Evolutionary conservation across 2,329 filamentous ascomycete genomes (phyloP), one percentile per base, ranked within the genome.

Genomic region (Colletotrichum acutatum): DNA sequence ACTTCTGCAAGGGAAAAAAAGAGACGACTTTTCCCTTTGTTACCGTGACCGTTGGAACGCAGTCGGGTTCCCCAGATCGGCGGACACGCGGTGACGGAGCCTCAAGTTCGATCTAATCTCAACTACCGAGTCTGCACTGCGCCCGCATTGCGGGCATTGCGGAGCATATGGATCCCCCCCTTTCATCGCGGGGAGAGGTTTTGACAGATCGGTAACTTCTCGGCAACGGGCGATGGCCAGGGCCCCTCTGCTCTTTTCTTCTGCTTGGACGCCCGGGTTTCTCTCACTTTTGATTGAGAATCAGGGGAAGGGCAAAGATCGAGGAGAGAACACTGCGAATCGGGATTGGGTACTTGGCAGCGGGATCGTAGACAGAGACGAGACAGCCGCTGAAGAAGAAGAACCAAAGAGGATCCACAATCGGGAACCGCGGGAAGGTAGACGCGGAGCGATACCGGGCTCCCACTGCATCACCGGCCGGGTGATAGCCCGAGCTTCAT

Each of bases 401-500:
- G 46, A 46, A 24, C 37, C 16, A 19, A 19, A 19, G 19, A 42
- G 6, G 57, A 14, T 57, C 63, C 26, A 37, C 57, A 66, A 24
- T 22, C 57, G 34, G 57, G 49, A 49, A 52, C 26, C 19, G 30
- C 42, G 42, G 26, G n/a, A 37, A 22, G 19, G 30, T 28, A 24
- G n/a, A 49, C 22, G 14, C 68, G 68, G 63, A 22, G 63, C 26
- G 56, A 57, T 28, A 68, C 7, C 32, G 63, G 54, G 57, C 58
- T 26, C 8, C 34, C 32, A 22, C 54, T 24, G 28, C 16, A n/a
- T 49, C 42, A 49, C 42, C 42, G 24, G 53, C 22, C 52, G 34
- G 30, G 63, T 34, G 32, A 30, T 28, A 58, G 63, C 46, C 66
- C 66, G 32, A 68, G 57, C 66, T 68, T 22, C 57, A 34, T n/a